phyloP scores from a whole-genome alignment of 2,329 filamentous ascomycete species.

The Alternaria sp. region DNA sequence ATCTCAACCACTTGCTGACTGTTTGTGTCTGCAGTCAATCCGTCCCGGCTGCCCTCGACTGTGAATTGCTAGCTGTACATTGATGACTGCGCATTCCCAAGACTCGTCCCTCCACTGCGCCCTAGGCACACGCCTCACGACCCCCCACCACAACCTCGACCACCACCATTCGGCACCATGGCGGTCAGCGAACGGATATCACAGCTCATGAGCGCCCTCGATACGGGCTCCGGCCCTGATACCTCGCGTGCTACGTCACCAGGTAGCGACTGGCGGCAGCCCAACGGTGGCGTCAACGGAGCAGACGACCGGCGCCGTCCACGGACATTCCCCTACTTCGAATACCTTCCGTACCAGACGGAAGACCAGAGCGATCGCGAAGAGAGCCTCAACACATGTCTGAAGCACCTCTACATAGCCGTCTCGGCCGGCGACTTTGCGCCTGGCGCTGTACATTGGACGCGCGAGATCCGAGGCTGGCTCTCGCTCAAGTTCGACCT shows the following conservation, averaged over 20 bases:
- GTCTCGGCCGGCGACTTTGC: conserved; percentile 93
- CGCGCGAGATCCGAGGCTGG: conserved; percentile 93
- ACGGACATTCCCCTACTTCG: conserved; percentile 91
- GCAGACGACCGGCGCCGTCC: conserved; percentile 68
- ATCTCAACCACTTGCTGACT: conserved; percentile 23
- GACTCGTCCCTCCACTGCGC: conserved; percentile 16
- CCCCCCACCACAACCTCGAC: conserved; percentile 12
- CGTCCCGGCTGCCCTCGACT: conserved; percentile 9
- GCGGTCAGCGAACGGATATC: conserved; percentile 51
- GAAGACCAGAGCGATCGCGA: conserved; percentile 82
- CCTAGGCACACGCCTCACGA: conserved; percentile 22
- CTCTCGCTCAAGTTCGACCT: conserved; percentile 97
- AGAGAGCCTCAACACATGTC: conserved; percentile 80
- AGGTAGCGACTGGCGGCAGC: conserved; percentile 65
- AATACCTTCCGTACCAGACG: conserved; percentile 85
- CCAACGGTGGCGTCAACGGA: conserved; percentile 57
- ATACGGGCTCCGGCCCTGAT: conserved; percentile 62
- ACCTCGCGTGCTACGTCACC: conserved; percentile 88
- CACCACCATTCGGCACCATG: conserved; percentile 35
- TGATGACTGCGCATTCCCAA: conserved; percentile 30
- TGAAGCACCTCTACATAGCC: conserved; percentile 92
- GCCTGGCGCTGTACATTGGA: conserved; percentile 95
- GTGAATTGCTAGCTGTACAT: conserved; percentile 27
- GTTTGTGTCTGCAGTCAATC: conserved; percentile 9
- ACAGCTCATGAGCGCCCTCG: conserved; percentile 50